A percentile compares a stretch with the other conserved stretches of the same genome.
Evolutionary conservation across 495 filamentous ascomycete species (phyloP).

Genomic region (Lichenothelia convexa): DNA sequence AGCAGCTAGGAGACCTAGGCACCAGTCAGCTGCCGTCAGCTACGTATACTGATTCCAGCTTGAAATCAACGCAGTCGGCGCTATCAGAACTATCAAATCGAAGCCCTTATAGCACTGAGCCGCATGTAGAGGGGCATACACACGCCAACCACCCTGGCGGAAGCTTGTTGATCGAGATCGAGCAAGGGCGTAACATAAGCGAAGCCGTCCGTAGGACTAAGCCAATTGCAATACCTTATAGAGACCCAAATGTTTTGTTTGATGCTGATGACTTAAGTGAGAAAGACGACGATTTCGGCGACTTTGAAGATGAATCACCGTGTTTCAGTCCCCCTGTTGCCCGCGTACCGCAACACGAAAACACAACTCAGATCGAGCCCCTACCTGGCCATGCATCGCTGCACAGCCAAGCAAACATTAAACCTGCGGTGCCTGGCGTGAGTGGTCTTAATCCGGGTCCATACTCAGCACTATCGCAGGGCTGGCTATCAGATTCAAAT

Average conservation of each 20-base stretch:
- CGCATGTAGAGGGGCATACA: neutral
- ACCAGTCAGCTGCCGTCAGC: too few relatives aligned
- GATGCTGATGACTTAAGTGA: slow-evolving; percentile 5
- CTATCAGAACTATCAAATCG: too few relatives aligned
- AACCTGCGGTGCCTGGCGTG: too few relatives aligned
- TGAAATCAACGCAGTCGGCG: too few relatives aligned
- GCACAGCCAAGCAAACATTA: neutral
- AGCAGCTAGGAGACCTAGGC: too few relatives aligned
- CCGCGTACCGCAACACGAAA: slow-evolving; percentile 5
- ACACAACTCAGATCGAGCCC: slow-evolving; percentile 1
- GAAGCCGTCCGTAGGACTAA: neutral
- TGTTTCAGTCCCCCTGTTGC: neutral
- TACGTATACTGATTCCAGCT: too few relatives aligned
- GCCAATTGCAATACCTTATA: neutral
- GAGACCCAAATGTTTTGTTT: neutral
- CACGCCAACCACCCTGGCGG: neutral
- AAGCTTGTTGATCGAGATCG: neutral
- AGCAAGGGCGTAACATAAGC: neutral
- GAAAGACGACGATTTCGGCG: slow-evolving; percentile 40
- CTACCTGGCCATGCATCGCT: neutral
- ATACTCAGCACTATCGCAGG: neutral
- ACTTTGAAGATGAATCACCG: slow-evolving; percentile 32
- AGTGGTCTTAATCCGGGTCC: slow-evolving; percentile 3
- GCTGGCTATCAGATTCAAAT: neutral
- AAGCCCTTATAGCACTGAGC: neutral